Evolutionary conservation across 164 flowering plant species (phyloP).

Genomic region (Houttuynia cordata): DNA sequence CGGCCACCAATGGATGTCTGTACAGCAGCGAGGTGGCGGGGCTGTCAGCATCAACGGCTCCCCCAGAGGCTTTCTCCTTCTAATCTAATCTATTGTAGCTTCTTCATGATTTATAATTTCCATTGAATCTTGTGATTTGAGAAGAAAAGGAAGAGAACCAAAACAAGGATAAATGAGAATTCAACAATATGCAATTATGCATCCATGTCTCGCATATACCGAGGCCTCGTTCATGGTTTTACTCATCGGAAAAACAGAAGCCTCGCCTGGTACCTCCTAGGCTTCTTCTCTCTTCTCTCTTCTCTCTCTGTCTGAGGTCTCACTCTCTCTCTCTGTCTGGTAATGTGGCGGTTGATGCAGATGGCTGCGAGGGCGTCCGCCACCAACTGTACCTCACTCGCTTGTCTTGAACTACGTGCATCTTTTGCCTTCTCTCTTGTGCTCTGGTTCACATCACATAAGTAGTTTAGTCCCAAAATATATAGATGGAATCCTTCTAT

Average conservation of each 20-base stretch:
- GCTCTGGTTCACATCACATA: neutral
- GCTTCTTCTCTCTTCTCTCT: neutral
- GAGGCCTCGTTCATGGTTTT: constrained; percentile 2
- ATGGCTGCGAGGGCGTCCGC: neutral
- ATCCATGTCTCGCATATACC: constrained; percentile 5
- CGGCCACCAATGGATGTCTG: constrained; percentile 11
- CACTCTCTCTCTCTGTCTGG: neutral
- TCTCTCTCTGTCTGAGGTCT: too few relatives aligned
- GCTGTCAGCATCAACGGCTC: constrained; percentile 4
- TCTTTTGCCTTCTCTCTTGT: neutral
- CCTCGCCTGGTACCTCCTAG: too few relatives aligned
- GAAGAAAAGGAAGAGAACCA: neutral
- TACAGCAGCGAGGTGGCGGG: constrained; percentile 5
- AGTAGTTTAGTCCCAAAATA: too few relatives aligned
- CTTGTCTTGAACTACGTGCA: neutral
- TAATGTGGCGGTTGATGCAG: neutral
- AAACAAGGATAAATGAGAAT: neutral
- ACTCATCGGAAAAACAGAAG: constrained; percentile 6
- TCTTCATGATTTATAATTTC: too few relatives aligned
- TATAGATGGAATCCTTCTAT: too few relatives aligned
- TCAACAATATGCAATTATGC: too few relatives aligned
- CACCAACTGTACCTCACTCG: constrained; percentile 1
- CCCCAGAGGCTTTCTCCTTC: constrained; percentile 2
- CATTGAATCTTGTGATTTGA: neutral
- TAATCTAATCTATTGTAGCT: too few relatives aligned